Percentiles rank a stretch among this genome's conserved stretches.
Evolutionary conservation across 768 basidiomycete genomes (phyloP).

Genomic region (Tulasnella sp.): DNA sequence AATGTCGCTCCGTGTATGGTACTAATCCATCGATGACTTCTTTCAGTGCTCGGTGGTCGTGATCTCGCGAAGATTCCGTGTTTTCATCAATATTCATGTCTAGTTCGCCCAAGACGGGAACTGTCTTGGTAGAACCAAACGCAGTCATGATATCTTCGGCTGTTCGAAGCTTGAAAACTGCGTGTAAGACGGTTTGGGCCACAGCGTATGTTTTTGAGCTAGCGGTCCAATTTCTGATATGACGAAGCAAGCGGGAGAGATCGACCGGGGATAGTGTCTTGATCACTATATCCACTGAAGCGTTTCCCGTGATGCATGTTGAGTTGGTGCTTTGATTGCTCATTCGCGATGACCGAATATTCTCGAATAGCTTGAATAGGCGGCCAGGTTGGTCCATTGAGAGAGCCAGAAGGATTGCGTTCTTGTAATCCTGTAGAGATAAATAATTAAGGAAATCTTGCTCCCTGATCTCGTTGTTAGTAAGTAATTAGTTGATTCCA

Average conservation of each 20-base stretch:
- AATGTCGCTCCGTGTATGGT: slow-evolving; percentile 91
- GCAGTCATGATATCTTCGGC: slow-evolving; percentile 61
- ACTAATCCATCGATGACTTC: slow-evolving; percentile 77
- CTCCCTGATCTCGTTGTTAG: slow-evolving; percentile 42
- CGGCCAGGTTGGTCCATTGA: slow-evolving; percentile 89
- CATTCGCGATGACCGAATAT: slow-evolving; percentile 32
- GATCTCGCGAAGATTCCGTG: slow-evolving; percentile 2
- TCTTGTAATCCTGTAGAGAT: slow-evolving; percentile 73
- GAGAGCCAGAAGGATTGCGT: slow-evolving; percentile 83
- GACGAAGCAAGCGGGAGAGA: slow-evolving; percentile 65
- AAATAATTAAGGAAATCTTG: slow-evolving; percentile 93
- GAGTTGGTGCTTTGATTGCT: slow-evolving; percentile 11
- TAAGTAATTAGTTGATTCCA: neutral
- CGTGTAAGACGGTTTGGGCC: slow-evolving; percentile 73
- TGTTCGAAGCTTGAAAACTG: slow-evolving; percentile 62
- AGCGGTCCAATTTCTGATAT: slow-evolving; percentile 90
- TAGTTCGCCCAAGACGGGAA: neutral
- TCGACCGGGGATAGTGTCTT: slow-evolving; percentile 56
- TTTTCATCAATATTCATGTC: slow-evolving; percentile 11
- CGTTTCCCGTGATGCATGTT: slow-evolving; percentile 44
- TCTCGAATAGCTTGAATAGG: slow-evolving; percentile 63
- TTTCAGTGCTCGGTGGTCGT: slow-evolving; percentile 29
- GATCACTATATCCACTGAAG: slow-evolving; percentile 70
- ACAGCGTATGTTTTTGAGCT: slow-evolving; percentile 73
- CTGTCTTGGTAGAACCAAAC: slow-evolving; percentile 32